Base-by-base conservation (phyloP, 2,329 filamentous ascomycete species). In the Sarocladium brachiariae region DNA sequence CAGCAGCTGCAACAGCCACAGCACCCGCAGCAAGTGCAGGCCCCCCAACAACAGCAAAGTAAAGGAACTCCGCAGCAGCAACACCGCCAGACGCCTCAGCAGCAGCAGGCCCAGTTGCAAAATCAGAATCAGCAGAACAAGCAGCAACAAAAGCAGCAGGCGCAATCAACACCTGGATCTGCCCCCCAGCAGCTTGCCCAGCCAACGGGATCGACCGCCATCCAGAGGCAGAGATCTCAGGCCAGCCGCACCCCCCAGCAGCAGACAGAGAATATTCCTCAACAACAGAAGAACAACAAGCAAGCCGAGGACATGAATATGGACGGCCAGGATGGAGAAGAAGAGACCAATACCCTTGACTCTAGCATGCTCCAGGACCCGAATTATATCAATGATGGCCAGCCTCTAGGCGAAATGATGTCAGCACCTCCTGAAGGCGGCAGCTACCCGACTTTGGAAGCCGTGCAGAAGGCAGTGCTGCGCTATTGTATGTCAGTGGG, bases 401-500 rank as follows among this genome's bases (percentile, higher is more conserved):
- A 76, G 37, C 78, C 79, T 4, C 74, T 81, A 74, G 79, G 79
- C 1, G 64, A 69, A 19, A 75, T 77, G 69, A 82, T 83, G 79
- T 81, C 79, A 3, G 73, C 79, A 2, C 81, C 81, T 3, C 81
- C 81, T 1, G 78, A 84, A 58, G 81, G 81, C 6, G 79, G 79
- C 16, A 83, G 78, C 57, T 85, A 80, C 56, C 74, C 80, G 2
- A 84, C 80, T 2, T 70, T 85, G 23, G 81, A 85, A 54, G 79
- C 80, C 7, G 76, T 85, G 8, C 81, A 84, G 59, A 79, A 82
- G 60, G 78, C 77, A 25, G 81, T 84, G 16, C 66, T 84, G 52
- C 69, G 73, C n/a, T 84, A 84, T 59, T 84, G 81, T 59, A 82
- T 81, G 0, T 82, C 80, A 14, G 81, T 84, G 38, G 81, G 81